A percentile compares a stretch with the other conserved stretches of the same genome.
Conservation (phyloP, 345 rosid genomes). For the Cardamine resedifolia region DNA sequence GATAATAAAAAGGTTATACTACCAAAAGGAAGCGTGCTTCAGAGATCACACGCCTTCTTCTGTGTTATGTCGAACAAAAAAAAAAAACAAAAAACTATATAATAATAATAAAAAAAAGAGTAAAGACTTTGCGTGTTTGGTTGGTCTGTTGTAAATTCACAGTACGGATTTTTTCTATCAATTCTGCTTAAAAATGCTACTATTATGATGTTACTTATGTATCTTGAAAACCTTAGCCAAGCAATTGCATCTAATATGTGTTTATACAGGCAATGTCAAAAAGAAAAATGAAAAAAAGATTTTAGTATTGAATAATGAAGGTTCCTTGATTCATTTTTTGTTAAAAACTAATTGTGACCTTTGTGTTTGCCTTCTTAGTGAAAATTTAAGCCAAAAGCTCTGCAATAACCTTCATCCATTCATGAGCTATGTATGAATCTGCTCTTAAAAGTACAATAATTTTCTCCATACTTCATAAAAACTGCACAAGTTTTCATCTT, state of each 20-base stretch:
- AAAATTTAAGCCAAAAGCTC: background rate
- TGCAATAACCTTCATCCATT: background rate
- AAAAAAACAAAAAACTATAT: background rate
- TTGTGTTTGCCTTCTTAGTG: background rate
- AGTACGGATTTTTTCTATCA: background rate
- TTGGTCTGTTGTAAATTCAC: slow-evolving; percentile 32
- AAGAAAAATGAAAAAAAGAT: too few species aligned
- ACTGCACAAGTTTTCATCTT: background rate
- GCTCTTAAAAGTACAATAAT: background rate
- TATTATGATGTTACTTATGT: slow-evolving; percentile 1
- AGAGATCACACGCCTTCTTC: slow-evolving; percentile 22
- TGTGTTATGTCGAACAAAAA: slow-evolving; percentile 13
- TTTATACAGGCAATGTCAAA: background rate
- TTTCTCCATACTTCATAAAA: background rate
- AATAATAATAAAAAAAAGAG: background rate
- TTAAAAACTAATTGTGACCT: background rate
- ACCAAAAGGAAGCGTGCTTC: slow-evolving; percentile 25
- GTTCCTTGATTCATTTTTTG: background rate
- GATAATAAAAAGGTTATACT: slow-evolving; percentile 12
- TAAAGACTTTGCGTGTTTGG: slow-evolving; percentile 16
- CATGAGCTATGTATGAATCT: background rate
- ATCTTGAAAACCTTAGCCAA: background rate
- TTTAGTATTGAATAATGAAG: background rate
- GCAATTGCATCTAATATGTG: background rate
- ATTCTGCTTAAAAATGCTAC: background rate